Evolutionary conservation across 257 asterid genomes (phyloP), one percentile per base, ranked within the genome.

Genomic region (Marsdenia floribunda): DNA sequence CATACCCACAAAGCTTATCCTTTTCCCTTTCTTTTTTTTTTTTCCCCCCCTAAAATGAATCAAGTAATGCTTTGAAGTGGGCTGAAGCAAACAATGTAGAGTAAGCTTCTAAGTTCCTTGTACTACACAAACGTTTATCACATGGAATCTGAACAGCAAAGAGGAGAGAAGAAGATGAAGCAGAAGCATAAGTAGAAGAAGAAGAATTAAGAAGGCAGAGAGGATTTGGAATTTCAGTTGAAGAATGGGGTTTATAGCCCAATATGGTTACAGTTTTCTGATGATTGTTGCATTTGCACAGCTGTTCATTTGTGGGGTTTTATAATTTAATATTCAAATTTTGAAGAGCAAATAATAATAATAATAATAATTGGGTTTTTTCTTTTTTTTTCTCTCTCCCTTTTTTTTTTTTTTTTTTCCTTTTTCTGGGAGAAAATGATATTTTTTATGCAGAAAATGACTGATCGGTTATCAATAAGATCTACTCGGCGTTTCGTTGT

Each of bases 381-480:
- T 18, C 11, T 1, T 24, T 3, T 3, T 29, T 29, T 29, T 29
- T 29, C 1, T 0, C 1, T 42, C 7, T 18, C 11, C 2, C 7
- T 4, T 5, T 35, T 4, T 22, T 68, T 22, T n/a, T 21, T 5
- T 8, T 29, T 4, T 0, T 37, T 42, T 42, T 42, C 10, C 10
- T 7, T 44, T 7, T 44, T 44, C 49, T 44, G 12, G 35, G 26
- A 21, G 42, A 19, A 7, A 19, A 19, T 7, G 29, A 66, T 66
- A 40, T 37, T 66, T 38, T n/a, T 61, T 70, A 29, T 74, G 46
- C 44, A 4, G 71, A 78, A 61, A 33, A 76, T 73, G 85, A 82
- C 79, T 61, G 79, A 76, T 75, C 73, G 73, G 76, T 72, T 75
- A 75, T 71, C 75, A 75, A 61, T 35, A 6, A 75, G 50, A 58